Evolutionary conservation across 306 rosid genomes (phyloP).

Genomic region (Sindora glabra): DNA sequence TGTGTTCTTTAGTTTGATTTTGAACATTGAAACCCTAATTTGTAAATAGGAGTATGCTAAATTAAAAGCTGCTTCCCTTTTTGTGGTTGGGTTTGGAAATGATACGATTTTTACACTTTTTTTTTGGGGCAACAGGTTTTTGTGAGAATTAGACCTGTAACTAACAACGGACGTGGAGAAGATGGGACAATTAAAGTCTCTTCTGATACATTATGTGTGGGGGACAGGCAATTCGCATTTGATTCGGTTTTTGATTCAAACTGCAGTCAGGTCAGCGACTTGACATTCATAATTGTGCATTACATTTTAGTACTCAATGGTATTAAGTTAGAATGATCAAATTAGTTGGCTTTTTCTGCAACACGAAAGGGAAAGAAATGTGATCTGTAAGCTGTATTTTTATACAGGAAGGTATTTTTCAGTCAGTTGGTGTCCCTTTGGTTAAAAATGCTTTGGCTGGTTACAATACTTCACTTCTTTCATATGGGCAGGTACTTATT

Average conservation of each 20-base stretch:
- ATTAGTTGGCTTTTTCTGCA: conserved; percentile 4
- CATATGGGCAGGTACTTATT: conserved; percentile 79
- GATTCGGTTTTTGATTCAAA: conserved; percentile 73
- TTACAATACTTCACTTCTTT: conserved; percentile 73
- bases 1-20: background rate
- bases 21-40: background rate
- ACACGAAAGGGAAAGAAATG: background rate
- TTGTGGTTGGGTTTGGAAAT: too few relatives aligned
- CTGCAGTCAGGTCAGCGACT: conserved; percentile 50
- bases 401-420: conserved; percentile 80
- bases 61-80: too few relatives aligned
- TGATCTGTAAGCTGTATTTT: conserved; percentile 13
- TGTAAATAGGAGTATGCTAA: too few relatives aligned
- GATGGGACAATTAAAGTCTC: conserved; percentile 56
- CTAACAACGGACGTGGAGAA: conserved; percentile 29
- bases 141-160: conserved; percentile 66
- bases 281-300: background rate
- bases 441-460: conserved; percentile 82
- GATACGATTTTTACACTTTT: too few relatives aligned
- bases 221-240: conserved; percentile 51
- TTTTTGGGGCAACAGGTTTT: conserved; percentile 48
- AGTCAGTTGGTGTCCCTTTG: conserved; percentile 65
- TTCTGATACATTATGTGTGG: conserved; percentile 42
- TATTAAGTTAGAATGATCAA: background rate
- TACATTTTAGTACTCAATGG: background rate